Conservation (phyloP, 2,329 filamentous ascomycete species). For the Coniochaeta ligniaria region DNA sequence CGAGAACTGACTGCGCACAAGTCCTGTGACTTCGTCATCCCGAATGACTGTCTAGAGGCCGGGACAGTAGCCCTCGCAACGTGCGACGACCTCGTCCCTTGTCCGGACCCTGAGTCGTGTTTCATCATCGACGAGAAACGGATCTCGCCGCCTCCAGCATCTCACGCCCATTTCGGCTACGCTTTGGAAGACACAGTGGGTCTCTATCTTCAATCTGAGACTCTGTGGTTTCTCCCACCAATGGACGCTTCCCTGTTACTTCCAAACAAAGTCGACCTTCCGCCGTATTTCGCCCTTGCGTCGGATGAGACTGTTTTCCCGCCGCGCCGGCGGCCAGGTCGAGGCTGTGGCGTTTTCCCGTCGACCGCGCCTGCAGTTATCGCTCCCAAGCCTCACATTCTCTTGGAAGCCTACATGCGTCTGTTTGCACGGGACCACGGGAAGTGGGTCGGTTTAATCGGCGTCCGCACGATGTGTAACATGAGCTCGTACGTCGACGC, state of each 20-base stretch:
- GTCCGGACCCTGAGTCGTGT: conserved; percentile 8
- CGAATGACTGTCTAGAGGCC: conserved; percentile 9
- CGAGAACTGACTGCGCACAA: conserved; percentile 3
- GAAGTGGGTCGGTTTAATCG: conserved; percentile 11
- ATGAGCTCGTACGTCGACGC: conserved; percentile 17
- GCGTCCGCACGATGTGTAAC: conserved; percentile 15
- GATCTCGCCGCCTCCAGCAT: conserved; percentile 10
- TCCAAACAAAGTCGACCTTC: conserved; percentile 4
- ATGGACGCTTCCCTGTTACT: conserved; percentile 9
- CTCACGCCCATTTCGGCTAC: conserved; percentile 8
- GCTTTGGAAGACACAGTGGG: conserved; percentile 11
- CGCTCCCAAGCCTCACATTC: conserved; percentile 13
- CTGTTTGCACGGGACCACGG: conserved; percentile 15
- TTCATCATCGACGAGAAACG: conserved; percentile 8
- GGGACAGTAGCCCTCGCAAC: conserved; percentile 6
- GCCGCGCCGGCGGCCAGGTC: conserved; percentile 14
- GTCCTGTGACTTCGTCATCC: conserved; percentile 16
- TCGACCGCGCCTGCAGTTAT: conserved; percentile 7
- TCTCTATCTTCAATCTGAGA: conserved; percentile 15
- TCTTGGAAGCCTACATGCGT: conserved; percentile 17
- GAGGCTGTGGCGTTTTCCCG: conserved; percentile 11
- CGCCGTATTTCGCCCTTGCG: conserved; percentile 13
- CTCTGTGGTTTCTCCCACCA: conserved; percentile 16
- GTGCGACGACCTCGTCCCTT: conserved; percentile 6
- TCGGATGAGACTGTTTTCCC: conserved; percentile 13